These are phyloP conservation scores for Phoenix roebelenii DNA, from an alignment of 176 grass and related monocot species.

Conservation along the genomic window DNA sequence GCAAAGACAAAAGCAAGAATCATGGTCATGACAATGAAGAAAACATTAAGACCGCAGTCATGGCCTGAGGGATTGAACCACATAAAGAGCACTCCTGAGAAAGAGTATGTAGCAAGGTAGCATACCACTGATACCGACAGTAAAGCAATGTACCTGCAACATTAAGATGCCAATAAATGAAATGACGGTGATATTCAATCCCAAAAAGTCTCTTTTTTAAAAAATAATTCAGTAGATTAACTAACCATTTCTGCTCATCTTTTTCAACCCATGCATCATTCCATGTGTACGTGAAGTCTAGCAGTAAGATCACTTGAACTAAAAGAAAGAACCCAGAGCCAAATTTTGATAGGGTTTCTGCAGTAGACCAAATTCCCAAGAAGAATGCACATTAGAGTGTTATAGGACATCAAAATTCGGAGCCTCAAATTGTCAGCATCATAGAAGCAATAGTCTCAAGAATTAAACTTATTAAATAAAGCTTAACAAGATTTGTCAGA, in stretches of 20 bases:
- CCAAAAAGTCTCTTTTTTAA: too few relatives aligned
- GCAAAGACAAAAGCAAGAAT: slow-evolving; percentile 89
- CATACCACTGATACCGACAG: slow-evolving; percentile 60
- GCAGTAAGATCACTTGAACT: slow-evolving; percentile 82
- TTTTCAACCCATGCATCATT: slow-evolving; percentile 98
- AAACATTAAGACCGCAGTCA: slow-evolving; percentile 88
- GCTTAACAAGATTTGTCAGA: too few relatives aligned
- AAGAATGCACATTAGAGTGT: neutral
- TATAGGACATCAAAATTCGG: too few relatives aligned
- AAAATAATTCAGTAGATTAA: slow-evolving; percentile 2
- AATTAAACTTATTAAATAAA: too few relatives aligned
- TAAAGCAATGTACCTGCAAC: slow-evolving; percentile 77
- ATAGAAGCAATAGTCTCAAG: too few relatives aligned
- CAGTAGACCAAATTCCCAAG: slow-evolving; percentile 11
- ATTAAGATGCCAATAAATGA: slow-evolving; percentile 1
- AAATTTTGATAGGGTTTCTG: slow-evolving; percentile 92
- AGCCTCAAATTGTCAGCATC: too few relatives aligned
- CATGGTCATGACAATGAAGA: slow-evolving; percentile 86
- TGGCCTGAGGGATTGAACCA: slow-evolving; percentile 94
- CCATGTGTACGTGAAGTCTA: slow-evolving; percentile 86
- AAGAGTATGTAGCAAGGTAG: slow-evolving; percentile 66
- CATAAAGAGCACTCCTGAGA: slow-evolving; percentile 78
- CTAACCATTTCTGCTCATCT: slow-evolving; percentile 92
- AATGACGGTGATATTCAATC: too few relatives aligned
- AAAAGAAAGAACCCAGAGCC: slow-evolving; percentile 96